Evolutionary conservation across 2,329 filamentous ascomycete genomes (phyloP).

Genomic region (Thermothelomyces thermophilus): DNA sequence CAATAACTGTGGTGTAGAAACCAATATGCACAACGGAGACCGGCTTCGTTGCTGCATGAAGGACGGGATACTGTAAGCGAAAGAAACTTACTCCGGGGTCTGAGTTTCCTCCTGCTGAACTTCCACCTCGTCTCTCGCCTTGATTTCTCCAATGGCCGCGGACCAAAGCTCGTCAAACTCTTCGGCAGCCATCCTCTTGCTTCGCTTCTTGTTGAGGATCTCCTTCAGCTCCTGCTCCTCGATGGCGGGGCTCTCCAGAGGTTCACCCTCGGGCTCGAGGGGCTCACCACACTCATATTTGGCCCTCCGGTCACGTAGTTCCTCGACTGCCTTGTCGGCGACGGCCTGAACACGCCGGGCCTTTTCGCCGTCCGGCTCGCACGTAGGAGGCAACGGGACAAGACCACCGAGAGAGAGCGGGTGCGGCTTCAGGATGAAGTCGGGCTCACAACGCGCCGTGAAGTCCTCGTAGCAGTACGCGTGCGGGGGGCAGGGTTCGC

Average conservation of each 20-base stretch:
- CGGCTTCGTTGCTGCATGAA: neutral
- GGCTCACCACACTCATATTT: slow-evolving; percentile 84
- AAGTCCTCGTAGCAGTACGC: slow-evolving; percentile 81
- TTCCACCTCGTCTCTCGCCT: slow-evolving; percentile 54
- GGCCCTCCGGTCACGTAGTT: slow-evolving; percentile 76
- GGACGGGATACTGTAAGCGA: slow-evolving; percentile 7
- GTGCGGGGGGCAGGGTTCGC: slow-evolving; percentile 84
- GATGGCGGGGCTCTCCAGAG: slow-evolving; percentile 50
- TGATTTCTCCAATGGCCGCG: slow-evolving; percentile 66
- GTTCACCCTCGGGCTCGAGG: slow-evolving; percentile 53
- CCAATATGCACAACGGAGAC: neutral
- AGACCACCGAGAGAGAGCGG: slow-evolving; percentile 75
- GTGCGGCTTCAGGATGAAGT: slow-evolving; percentile 79
- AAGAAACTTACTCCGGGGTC: slow-evolving; percentile 44
- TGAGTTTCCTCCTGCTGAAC: slow-evolving; percentile 34
- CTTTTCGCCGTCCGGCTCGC: slow-evolving; percentile 92
- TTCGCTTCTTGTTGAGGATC: slow-evolving; percentile 66
- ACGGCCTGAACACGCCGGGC: slow-evolving; percentile 79
- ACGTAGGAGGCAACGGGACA: slow-evolving; percentile 80
- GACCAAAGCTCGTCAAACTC: slow-evolving; percentile 90
- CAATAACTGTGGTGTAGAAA: slow-evolving; percentile 28
- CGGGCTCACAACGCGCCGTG: slow-evolving; percentile 71
- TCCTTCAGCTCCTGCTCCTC: slow-evolving; percentile 71
- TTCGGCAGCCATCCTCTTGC: slow-evolving; percentile 73
- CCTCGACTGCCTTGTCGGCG: slow-evolving; percentile 79